These are phyloP conservation scores for Oxytropis ochrocephala DNA, from an alignment of 306 rosid species.

Conservation along the genomic window DNA sequence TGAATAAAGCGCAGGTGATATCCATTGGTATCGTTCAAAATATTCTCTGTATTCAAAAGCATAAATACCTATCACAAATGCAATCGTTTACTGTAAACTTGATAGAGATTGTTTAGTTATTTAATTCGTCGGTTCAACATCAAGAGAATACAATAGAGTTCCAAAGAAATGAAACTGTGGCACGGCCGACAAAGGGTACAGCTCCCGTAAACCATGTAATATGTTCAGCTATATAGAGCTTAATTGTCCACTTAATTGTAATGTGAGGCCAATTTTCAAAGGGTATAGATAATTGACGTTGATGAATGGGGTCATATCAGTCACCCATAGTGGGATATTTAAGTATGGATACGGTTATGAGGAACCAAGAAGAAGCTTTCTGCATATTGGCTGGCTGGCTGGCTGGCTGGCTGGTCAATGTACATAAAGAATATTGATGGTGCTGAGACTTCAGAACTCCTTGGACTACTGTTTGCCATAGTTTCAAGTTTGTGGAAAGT, in stretches of 20 bases:
- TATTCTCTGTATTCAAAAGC: neutral
- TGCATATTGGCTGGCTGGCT: neutral
- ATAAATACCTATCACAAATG: neutral
- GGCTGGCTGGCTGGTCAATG: neutral
- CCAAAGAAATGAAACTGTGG: neutral
- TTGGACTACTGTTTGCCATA: neutral
- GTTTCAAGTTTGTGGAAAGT: neutral
- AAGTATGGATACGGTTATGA: neutral
- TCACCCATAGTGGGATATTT: conserved; percentile 10
- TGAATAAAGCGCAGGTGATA: neutral
- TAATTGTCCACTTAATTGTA: conserved; percentile 1
- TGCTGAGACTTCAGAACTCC: neutral
- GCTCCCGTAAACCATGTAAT: conserved; percentile 22
- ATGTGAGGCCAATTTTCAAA: conserved; percentile 13
- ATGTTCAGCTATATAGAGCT: conserved; percentile 2
- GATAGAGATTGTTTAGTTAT: neutral
- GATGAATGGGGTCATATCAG: conserved; percentile 21
- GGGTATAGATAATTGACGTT: neutral
- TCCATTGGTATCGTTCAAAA: neutral
- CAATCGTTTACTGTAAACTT: neutral
- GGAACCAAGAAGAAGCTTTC: neutral
- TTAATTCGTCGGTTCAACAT: neutral
- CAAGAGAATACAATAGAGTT: neutral
- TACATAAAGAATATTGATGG: neutral
- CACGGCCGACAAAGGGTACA: conserved; percentile 20